Evolutionary conservation across 768 basidiomycete species (phyloP), one percentile per base, ranked within the genome.

Genomic region (Pleurotus djamor): DNA sequence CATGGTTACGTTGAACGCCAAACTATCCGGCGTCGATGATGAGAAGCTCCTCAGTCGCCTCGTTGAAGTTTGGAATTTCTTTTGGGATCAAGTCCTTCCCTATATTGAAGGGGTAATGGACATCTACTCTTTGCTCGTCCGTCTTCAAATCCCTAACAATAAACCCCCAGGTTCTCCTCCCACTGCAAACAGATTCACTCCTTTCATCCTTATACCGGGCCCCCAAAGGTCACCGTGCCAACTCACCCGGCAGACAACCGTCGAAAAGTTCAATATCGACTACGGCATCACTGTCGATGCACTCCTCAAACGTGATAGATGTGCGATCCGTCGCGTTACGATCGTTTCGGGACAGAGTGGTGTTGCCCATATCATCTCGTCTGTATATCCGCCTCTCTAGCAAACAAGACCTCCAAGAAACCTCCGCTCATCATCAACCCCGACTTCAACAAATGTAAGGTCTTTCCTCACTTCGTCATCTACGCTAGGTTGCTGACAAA

Each of bases 1-100:
- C 10, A 98, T 96, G 93, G 83, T 94, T 54, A 98, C 94, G 2
- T 79, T 98, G 28, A 94, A 92, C 64, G 86, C 93, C 0, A 95
- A 92, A 66, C 78, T 98, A 4, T 76, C 81, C 34, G 86, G 82
- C 3, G 75, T 90, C 7, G 89, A 94, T 32, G 94, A 96, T 45
- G 87, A 89, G 41, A 84, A 88, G 66, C 78, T 98, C 13, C 75
- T 96, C 4, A 77, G 77, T 4, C 81, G 92, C 33, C 80, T 96
- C 14, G 91, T 94, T 1, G 94, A 96, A 65, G 80, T 91, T 14
- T 98, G 95, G 94, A 84, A 82, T 12, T 96, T 96, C 78, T 97
- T 97, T 73, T 96, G 92, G 89, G 90, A 90, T 65, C 87, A 91
- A 61, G 87, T 94, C 32, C 75, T 95, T 5, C 89, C 92, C 6